These are phyloP conservation scores for Westerdykella aurantiaca DNA, from an alignment of 2,329 filamentous ascomycete species.

Conservation along the genomic window DNA sequence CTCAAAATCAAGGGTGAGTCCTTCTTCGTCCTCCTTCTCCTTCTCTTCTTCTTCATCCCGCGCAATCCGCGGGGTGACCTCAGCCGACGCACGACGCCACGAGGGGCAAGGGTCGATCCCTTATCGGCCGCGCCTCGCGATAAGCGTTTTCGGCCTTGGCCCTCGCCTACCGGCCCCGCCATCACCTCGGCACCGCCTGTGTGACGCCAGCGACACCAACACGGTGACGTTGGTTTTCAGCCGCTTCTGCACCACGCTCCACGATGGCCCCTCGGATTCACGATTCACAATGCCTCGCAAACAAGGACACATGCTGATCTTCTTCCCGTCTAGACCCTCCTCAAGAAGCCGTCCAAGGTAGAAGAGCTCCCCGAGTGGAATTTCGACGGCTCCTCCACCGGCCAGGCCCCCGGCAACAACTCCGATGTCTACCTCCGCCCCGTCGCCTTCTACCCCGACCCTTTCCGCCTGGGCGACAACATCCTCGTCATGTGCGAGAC, in stretches of 20 bases:
- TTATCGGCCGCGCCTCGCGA: conserved; percentile 32
- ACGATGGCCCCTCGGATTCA: conserved; percentile 1
- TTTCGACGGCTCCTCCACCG: conserved; percentile 85
- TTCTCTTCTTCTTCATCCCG: conserved; percentile 1
- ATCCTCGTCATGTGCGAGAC: conserved; percentile 92
- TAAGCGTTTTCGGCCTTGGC: conserved; percentile 13
- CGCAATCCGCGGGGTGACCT: conserved; percentile 9
- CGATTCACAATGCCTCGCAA: not conserved
- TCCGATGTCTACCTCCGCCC: conserved; percentile 96
- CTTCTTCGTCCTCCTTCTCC: conserved; percentile 9
- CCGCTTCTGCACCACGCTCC: conserved; percentile 4
- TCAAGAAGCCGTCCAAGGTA: conserved; percentile 51
- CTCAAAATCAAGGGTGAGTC: conserved; percentile 89
- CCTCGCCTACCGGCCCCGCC: conserved; percentile 6
- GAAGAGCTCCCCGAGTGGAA: conserved; percentile 73
- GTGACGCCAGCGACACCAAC: not conserved
- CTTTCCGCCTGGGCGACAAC: conserved; percentile 85
- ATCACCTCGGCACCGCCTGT: not conserved
- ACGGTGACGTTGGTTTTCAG: conserved; percentile 1
- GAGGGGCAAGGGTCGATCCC: conserved; percentile 11
- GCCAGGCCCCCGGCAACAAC: conserved; percentile 89
- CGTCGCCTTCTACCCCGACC: conserved; percentile 81
- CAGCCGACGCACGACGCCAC: conserved; percentile 13
- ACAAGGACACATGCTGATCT: conserved; percentile 13
- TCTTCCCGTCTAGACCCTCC: conserved; percentile 52